Conservation (phyloP, 1,139 yeast species). For the Taphrina populina region DNA sequence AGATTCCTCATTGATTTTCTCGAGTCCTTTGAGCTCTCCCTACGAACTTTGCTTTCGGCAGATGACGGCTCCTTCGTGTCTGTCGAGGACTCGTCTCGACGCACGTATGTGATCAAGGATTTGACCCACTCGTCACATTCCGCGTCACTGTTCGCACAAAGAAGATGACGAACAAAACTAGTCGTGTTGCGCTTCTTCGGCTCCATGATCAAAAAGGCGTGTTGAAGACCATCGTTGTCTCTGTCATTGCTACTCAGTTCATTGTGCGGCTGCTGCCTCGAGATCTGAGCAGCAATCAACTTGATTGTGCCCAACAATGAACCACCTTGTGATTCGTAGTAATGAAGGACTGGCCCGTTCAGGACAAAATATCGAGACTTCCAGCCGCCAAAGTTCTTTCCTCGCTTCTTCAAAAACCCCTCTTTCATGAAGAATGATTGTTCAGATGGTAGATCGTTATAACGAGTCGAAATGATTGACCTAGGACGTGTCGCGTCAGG, state of each 20-base stretch:
- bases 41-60: conserved; percentile 13
- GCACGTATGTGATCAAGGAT: conserved; percentile 53
- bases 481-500: background rate
- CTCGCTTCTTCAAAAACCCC: conserved; percentile 67
- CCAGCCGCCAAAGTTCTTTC: conserved; percentile 67
- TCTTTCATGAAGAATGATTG: conserved; percentile 49
- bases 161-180: conserved; percentile 60
- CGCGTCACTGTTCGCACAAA: conserved; percentile 78
- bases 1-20: background rate
- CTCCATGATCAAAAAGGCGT: conserved; percentile 73
- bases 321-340: conserved; percentile 64
- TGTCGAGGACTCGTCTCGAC: background rate
- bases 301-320: conserved; percentile 58
- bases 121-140: conserved; percentile 81
- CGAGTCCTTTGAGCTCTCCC: background rate
- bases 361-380: conserved; percentile 70
- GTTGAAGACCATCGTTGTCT: conserved; percentile 59
- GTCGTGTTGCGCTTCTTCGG: conserved; percentile 56
- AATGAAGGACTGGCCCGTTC: conserved; percentile 62
- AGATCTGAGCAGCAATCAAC: conserved; percentile 62
- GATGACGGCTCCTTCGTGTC: background rate
- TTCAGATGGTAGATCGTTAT: background rate
- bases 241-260: conserved; percentile 45
- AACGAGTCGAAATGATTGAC: background rate
- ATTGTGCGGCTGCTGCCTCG: conserved; percentile 54